These are phyloP conservation scores for Talaromyces proteolyticus DNA, from an alignment of 495 filamentous ascomycete species.

Conservation along the genomic window DNA sequence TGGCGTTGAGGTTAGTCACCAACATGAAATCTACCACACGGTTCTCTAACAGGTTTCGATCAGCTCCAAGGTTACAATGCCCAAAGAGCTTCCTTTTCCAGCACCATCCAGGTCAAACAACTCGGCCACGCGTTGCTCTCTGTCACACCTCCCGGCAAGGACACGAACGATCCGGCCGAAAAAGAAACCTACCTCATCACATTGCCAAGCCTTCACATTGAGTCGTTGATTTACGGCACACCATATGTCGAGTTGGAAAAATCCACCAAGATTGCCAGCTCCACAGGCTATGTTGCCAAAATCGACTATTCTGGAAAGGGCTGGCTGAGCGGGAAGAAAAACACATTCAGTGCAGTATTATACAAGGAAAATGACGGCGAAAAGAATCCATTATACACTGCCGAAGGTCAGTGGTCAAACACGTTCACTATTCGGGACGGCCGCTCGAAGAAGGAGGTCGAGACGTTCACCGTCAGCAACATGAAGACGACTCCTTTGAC, in stretches of 20 bases:
- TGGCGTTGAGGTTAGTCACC: constrained; percentile 55
- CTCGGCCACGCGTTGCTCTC: constrained; percentile 89
- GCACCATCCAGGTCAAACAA: constrained; percentile 93
- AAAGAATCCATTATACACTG: constrained; percentile 75
- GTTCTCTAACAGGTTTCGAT: not conserved
- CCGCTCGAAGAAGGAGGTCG: constrained; percentile 62
- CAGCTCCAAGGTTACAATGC: constrained; percentile 91
- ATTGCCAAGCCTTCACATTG: constrained; percentile 87
- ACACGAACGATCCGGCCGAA: constrained; percentile 31
- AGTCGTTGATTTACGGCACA: constrained; percentile 84
- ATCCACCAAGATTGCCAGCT: constrained; percentile 74
- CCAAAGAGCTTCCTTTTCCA: constrained; percentile 92
- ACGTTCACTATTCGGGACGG: constrained; percentile 72
- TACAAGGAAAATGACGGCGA: constrained; percentile 68
- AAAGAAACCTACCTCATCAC: constrained; percentile 85
- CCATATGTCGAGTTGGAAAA: constrained; percentile 89
- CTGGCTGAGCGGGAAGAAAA: constrained; percentile 94
- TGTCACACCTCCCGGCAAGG: constrained; percentile 53
- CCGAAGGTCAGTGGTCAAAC: constrained; percentile 90
- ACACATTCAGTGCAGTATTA: constrained; percentile 74
- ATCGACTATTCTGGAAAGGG: constrained; percentile 91
- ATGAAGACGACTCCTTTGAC: constrained; percentile 60
- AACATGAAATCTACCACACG: not conserved
- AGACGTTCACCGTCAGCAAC: constrained; percentile 60
- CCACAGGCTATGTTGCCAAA: constrained; percentile 82